These are phyloP conservation scores for Starmerella roubikii DNA, from an alignment of 805 yeast species.

Conservation along the genomic window DNA sequence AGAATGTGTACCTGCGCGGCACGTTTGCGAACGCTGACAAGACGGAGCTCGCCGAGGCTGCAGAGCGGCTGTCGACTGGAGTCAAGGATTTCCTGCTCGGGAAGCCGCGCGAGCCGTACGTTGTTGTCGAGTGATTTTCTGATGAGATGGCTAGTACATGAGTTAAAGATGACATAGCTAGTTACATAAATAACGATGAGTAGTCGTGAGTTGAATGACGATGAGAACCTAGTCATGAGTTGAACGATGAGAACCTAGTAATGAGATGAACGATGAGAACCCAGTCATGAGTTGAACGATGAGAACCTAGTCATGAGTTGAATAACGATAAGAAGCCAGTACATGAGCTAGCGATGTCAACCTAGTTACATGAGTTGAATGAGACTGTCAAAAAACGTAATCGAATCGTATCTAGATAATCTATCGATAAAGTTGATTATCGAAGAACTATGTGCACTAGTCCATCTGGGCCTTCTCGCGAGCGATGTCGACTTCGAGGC, in stretches of 20 bases:
- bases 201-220: neutral
- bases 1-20: slow-evolving; percentile 29
- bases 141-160: too few relatives aligned
- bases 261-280: neutral
- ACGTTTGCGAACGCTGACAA: slow-evolving; percentile 27
- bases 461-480: slow-evolving; percentile 32
- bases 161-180: too few relatives aligned
- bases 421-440: neutral
- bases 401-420: neutral
- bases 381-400: too few relatives aligned
- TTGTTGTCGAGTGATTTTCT: too few relatives aligned
- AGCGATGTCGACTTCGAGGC: slow-evolving; percentile 69
- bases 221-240: neutral
- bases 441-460: neutral
- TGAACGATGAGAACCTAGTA: too few relatives aligned
- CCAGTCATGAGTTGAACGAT: neutral
- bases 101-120: neutral
- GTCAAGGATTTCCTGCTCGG: slow-evolving; percentile 1
- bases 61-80: slow-evolving; percentile 7
- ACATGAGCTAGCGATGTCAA: neutral
- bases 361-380: too few relatives aligned
- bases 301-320: too few relatives aligned
- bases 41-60: slow-evolving; percentile 7
- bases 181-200: too few relatives aligned
- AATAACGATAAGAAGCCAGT: neutral